Base-by-base conservation (phyloP, 1,284 basidiomycete species). In the Marasmius fiardii region DNA sequence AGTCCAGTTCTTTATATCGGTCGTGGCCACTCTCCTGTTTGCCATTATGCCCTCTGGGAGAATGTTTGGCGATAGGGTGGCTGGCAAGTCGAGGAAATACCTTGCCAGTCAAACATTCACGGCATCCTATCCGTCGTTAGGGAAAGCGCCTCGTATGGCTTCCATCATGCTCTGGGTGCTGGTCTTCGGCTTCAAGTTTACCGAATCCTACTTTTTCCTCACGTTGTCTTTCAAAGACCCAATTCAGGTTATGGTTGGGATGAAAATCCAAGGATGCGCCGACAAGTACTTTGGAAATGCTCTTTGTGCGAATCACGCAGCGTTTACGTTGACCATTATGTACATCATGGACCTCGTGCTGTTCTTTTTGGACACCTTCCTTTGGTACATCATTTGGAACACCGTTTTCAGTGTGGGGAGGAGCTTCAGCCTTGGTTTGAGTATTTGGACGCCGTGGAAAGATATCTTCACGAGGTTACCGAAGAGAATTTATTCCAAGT, bases 331-430 rank as follows among this genome's bases (percentile, higher is more conserved):
- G 61, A 82, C 95, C 56, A 90, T 96, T 76, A 98, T 97, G 95
- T 97, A 93, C 70, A 74, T 95, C 73, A 96, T 97, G 94, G 94
- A 97, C 69, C 74, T 97, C 41, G 86, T 90, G 49, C 81, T 97
- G 51, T 98, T 93, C 83, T 98, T 97, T 83, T 79, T 98, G 69
- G 94, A 98, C 74, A 98, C 95, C 5, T 98, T 96, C 86, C 75
- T 98, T 41, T 98, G 95, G 95, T 96, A 91, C 71, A 90, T 92
- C 70, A 97, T 98, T 66, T 98, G 95, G 95, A 95, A 95, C 72
- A 95, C 93, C 8, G 90, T 96, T 55, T 92, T 93, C 76, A 91
- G 88, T 66, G 93, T 98, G 63, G 91, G 81, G 8, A 83, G 95
- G 47, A 91, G 88, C n/a, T 98, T 98, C 73, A 78, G 82, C 31